These are phyloP conservation scores for Monascus purpureus DNA, from an alignment of 495 filamentous ascomycete genomes.

Conservation along the genomic window DNA sequence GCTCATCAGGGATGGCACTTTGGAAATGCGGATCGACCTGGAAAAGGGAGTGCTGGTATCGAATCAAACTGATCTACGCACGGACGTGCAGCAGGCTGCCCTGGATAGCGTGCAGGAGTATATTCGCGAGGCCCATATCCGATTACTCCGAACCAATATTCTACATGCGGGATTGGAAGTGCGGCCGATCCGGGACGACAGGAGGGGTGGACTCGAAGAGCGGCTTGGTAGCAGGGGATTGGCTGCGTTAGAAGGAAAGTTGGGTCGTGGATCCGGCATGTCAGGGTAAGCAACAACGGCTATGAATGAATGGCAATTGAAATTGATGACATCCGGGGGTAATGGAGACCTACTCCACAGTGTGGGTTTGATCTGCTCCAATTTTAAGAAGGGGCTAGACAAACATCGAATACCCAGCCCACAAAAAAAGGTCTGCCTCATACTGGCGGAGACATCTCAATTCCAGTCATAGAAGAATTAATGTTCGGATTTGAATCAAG, in stretches of 20 bases:
- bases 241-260: neutral
- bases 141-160: slow-evolving; percentile 62
- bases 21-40: slow-evolving; percentile 76
- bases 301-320: no score
- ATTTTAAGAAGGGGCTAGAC: no score
- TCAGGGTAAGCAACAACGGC: neutral
- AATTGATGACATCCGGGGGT: no score
- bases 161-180: slow-evolving; percentile 64
- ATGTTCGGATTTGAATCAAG: no score
- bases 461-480: no score
- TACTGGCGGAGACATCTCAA: no score
- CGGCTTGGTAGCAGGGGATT: neutral
- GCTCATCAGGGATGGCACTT: slow-evolving; percentile 56
- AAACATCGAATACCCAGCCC: no score
- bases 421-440: no score
- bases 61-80: slow-evolving; percentile 47
- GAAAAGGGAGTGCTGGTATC: slow-evolving; percentile 67
- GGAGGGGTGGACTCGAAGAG: neutral
- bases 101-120: slow-evolving; percentile 56
- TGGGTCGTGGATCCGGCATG: neutral
- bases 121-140: slow-evolving; percentile 56
- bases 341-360: no score
- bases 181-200: slow-evolving; percentile 15
- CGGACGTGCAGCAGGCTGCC: slow-evolving; percentile 50
- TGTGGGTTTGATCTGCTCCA: no score